Evolutionary conservation across 768 basidiomycete species (phyloP).

Genomic region (Hypholoma fasciculare): DNA sequence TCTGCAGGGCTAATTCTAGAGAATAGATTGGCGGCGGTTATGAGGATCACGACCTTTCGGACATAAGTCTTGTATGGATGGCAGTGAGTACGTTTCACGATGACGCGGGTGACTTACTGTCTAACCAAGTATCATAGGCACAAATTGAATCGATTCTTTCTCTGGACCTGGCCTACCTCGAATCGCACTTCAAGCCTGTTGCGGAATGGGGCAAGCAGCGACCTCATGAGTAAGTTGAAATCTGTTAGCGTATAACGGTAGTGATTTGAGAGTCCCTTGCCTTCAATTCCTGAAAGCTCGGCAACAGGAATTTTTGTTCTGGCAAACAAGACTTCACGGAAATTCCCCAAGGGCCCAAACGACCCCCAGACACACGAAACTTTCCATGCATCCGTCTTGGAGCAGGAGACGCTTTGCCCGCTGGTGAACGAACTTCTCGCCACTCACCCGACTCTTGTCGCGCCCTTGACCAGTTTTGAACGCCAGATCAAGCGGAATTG

Average conservation of each 20-base stretch:
- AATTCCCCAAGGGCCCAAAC: conserved; percentile 44
- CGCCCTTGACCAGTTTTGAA: conserved; percentile 50
- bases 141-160: conserved; percentile 57
- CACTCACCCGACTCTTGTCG: conserved; percentile 45
- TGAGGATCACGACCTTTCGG: conserved; percentile 64
- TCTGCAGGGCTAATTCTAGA: not conserved
- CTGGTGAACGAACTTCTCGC: conserved; percentile 34
- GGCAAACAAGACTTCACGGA: conserved; percentile 43
- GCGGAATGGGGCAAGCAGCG: conserved; percentile 38
- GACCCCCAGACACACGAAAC: conserved; percentile 52
- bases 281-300: conserved; percentile 34
- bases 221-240: conserved; percentile 58
- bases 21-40: conserved; percentile 71
- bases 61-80: conserved; percentile 67
- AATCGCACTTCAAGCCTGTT: conserved; percentile 1
- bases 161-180: conserved; percentile 50
- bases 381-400: conserved; percentile 60
- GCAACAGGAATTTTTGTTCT: conserved; percentile 54
- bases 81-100: conserved; percentile 38
- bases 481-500: conserved; percentile 47
- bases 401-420: conserved; percentile 37
- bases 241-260: too few species aligned
- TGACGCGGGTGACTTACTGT: not conserved
- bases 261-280: too few species aligned
- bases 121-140: conserved; percentile 35